Base-by-base conservation (phyloP, 352 stramenopile species). In the Nothophytophthora sp. region DNA sequence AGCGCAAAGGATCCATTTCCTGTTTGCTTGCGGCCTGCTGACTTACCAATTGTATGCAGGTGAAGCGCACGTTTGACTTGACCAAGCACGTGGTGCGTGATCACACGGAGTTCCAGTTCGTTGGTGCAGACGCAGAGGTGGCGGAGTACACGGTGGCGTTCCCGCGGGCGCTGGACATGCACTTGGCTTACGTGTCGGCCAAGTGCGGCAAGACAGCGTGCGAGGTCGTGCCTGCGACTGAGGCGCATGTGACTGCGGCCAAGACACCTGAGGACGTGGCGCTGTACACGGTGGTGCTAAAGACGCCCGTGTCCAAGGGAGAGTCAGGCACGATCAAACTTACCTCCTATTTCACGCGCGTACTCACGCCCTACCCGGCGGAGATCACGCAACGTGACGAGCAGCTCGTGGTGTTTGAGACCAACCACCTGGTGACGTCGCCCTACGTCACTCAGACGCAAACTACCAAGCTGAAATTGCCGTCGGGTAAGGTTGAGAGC, bases 381-480 rank as follows among this genome's bases (percentile, higher is more conserved):
- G 77, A 92, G 41, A 73, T 96, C 34, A 68, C 73, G 53, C 87
- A 96, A 58, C 71, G 60, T 12, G 87, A 96, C 11, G 83, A 95
- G 50, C 87, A 96, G 60, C 70, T 94, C 4, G 87, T 96, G 33
- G 57, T 91, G 5, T 95, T 88, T 42, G 70, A 88, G 24, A 76
- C 81, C 24, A 73, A 49, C 37, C 72, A 91, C 48, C 47, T 94
- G 46, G 58, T 90, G 18, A 42, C 66, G n/a, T 92, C 81, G 43
- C 85, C 85, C 11, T 95, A 93, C 55, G 5, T 38, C 32, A 93
- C 87, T 8, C 63, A 86, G 53, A 88, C 68, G 49, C 87, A 96
- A 67, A 92, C 76, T 8, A 92, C 85, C 33, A 92, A 88, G 59
- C 59, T 96, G 12, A 96, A 96, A 56, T 62, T 96, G 50, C 79